phyloP scores from a whole-genome alignment of 768 basidiomycete species.

The Tylopilus balloui region DNA sequence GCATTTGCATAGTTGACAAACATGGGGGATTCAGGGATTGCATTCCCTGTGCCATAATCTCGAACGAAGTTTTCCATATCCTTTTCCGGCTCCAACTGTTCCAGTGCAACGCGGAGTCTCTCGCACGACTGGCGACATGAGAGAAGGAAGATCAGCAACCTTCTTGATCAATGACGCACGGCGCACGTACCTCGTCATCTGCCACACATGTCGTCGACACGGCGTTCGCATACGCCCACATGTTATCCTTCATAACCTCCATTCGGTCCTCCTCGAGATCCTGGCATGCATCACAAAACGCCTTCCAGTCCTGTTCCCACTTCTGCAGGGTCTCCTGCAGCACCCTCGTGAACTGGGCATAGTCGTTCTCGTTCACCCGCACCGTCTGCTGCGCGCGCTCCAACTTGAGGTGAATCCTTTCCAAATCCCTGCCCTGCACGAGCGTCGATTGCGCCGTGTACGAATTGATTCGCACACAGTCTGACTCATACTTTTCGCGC shows the following conservation, averaged over 20 bases:
- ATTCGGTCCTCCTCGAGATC: conserved; percentile 95
- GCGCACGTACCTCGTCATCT: conserved; percentile 80
- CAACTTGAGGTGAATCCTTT: conserved; percentile 82
- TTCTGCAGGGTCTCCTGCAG: conserved; percentile 73
- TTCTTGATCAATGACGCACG: not conserved
- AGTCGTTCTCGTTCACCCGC: conserved; percentile 87
- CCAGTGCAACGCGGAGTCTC: conserved; percentile 76
- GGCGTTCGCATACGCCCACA: conserved; percentile 95
- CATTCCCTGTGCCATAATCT: conserved; percentile 81
- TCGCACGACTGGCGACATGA: conserved; percentile 73
- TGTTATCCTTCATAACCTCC: conserved; percentile 90
- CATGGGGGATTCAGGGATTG: conserved; percentile 81
- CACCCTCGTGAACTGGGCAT: conserved; percentile 77
- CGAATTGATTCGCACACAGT: conserved; percentile 90
- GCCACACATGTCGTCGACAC: conserved; percentile 94
- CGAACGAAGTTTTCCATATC: conserved; percentile 90
- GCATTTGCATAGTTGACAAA: conserved; percentile 80
- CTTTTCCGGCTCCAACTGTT: conserved; percentile 81
- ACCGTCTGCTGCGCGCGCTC: conserved; percentile 89
- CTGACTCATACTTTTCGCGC: conserved; percentile 88
- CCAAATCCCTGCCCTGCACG: conserved; percentile 89
- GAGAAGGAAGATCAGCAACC: not conserved
- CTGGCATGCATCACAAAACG: conserved; percentile 91
- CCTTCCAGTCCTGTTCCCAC: conserved; percentile 95
- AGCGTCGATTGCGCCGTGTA: conserved; percentile 89